Conservation (phyloP, 306 rosid genomes). For the Betula pendula region DNA sequence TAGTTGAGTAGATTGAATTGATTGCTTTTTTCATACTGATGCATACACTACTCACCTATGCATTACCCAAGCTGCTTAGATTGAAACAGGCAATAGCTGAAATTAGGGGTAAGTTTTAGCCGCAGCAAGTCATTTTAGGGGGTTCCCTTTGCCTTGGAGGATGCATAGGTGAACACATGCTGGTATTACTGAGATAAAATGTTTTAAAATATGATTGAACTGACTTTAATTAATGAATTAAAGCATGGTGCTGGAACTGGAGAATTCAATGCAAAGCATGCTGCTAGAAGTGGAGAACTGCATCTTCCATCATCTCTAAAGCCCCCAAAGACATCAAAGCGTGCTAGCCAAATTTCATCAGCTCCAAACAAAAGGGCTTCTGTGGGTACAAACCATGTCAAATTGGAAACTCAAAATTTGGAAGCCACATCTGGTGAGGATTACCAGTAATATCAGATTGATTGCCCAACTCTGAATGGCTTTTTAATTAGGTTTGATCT, state of each 20-base stretch:
- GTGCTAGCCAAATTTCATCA: conserved; percentile 16
- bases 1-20: neutral
- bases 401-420: conserved; percentile 19
- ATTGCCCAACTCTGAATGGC: neutral
- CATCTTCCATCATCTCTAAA: conserved; percentile 35
- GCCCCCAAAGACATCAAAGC: conserved; percentile 40
- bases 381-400: conserved; percentile 29
- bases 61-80: neutral
- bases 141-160: neutral
- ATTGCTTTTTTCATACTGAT: neutral
- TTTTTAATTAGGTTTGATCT: conserved; percentile 3
- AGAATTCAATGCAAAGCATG: conserved; percentile 13
- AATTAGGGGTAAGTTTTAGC: neutral
- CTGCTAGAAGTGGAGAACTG: conserved; percentile 32
- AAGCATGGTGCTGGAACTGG: conserved; percentile 37
- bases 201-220: neutral
- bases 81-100: neutral
- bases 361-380: conserved; percentile 35
- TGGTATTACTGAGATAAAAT: neutral
- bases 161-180: neutral
- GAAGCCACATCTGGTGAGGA: conserved; percentile 37
- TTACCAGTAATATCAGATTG: neutral
- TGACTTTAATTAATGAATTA: conserved; percentile 11
- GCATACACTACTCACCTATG: neutral
- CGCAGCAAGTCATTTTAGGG: neutral